Conservation (phyloP, 306 rosid species). For the Medicago lupulina region DNA sequence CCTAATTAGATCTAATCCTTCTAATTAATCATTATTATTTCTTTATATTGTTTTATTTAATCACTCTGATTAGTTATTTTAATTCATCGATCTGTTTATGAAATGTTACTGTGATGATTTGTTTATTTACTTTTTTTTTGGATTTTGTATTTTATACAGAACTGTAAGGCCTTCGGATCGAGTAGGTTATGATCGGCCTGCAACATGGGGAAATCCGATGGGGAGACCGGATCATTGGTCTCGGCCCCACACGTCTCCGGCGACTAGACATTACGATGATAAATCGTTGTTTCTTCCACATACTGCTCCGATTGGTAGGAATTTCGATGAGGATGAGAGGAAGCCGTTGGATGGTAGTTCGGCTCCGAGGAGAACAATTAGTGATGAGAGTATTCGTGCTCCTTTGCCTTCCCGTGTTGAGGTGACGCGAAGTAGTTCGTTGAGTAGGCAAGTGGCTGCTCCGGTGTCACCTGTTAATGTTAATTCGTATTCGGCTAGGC, state of each 20-base stretch:
- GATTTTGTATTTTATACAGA: constrained; percentile 45
- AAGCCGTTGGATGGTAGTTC: constrained; percentile 86
- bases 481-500: constrained; percentile 68
- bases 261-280: constrained; percentile 80
- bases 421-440: constrained; percentile 63
- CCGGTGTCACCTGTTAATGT: constrained; percentile 48
- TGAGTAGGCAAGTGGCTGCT: constrained; percentile 62
- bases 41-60: neutral
- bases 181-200: constrained; percentile 68
- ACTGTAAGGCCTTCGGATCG: constrained; percentile 78
- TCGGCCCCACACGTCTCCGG: constrained; percentile 87
- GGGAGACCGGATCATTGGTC: constrained; percentile 83
- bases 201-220: constrained; percentile 73
- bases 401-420: constrained; percentile 51
- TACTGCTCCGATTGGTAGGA: constrained; percentile 78
- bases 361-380: constrained; percentile 66
- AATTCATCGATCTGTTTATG: constrained; percentile 44
- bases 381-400: constrained; percentile 73
- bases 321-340: constrained; percentile 97
- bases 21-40: neutral
- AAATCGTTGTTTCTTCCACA: constrained; percentile 72
- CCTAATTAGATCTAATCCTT: constrained; percentile 40
- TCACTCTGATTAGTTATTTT: constrained; percentile 2
- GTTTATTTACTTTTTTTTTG: neutral
- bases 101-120: neutral